A percentile compares a stretch with the other conserved stretches of the same genome.
These are phyloP conservation scores for Rhizopogon roseolus DNA, from an alignment of 768 basidiomycete species.

Conservation along the genomic window DNA sequence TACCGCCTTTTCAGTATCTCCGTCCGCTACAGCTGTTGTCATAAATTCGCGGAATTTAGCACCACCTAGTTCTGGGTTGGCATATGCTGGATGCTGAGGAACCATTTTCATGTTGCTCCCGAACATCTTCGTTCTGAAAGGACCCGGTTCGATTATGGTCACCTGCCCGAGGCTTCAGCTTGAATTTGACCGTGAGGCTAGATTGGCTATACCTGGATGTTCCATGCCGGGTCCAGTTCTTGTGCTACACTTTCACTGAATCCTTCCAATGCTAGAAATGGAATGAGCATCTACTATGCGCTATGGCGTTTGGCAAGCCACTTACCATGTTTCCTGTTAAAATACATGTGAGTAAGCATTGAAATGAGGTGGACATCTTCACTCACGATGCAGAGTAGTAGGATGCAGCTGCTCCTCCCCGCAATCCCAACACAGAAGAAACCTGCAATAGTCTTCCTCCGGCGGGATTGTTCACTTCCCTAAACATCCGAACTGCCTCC, in stretches of 20 bases:
- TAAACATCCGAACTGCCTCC: constrained; percentile 29
- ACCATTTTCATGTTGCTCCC: not conserved
- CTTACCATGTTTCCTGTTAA: constrained; percentile 6
- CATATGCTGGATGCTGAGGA: constrained; percentile 12
- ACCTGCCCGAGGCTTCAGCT: not conserved
- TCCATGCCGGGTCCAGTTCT: constrained; percentile 25
- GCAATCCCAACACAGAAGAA: constrained; percentile 22
- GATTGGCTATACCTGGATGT: constrained; percentile 19
- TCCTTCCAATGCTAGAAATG: constrained; percentile 22
- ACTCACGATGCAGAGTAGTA: constrained; percentile 24
- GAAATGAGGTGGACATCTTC: not conserved
- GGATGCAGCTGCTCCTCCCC: constrained; percentile 2
- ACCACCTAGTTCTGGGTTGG: constrained; percentile 5
- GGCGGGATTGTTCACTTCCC: constrained; percentile 31
- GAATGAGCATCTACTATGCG: not conserved
- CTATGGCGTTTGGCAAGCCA: not conserved
- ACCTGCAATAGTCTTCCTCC: constrained; percentile 33
- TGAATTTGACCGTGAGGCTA: not conserved
- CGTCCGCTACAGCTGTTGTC: not conserved
- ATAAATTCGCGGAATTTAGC: not conserved
- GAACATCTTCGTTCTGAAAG: constrained; percentile 8
- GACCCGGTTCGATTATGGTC: constrained; percentile 7
- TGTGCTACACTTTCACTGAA: constrained; percentile 17
- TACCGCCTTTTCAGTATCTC: constrained; percentile 18
- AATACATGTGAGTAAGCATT: not conserved